Conservation (phyloP, 768 basidiomycete species). For the Suillus ampliporus region DNA sequence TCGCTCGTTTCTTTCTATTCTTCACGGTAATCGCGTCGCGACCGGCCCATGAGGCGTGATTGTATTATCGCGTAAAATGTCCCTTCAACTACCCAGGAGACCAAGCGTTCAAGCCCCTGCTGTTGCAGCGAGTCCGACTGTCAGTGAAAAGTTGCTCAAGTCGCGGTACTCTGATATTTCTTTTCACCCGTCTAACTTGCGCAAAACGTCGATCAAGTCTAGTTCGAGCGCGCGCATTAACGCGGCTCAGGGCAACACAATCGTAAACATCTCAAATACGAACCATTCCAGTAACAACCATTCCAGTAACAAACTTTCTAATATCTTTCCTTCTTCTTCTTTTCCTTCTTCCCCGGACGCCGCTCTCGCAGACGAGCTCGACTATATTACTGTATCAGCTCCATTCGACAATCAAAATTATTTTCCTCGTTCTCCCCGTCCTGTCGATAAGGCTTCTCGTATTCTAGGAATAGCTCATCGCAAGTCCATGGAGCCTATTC, state of each 20-base stretch:
- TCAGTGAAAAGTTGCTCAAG: conserved; percentile 51
- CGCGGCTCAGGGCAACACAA: conserved; percentile 16
- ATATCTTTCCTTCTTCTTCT: conserved; percentile 50
- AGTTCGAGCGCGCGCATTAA: conserved; percentile 11
- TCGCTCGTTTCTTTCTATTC: not conserved
- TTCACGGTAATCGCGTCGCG: conserved; percentile 12
- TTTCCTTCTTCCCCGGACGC: conserved; percentile 45
- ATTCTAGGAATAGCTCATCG: conserved; percentile 78
- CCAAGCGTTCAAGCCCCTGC: conserved; percentile 28
- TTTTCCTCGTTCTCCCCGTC: conserved; percentile 42
- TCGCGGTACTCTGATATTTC: conserved; percentile 58
- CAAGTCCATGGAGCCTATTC: conserved; percentile 85
- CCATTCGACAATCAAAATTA: conserved; percentile 37
- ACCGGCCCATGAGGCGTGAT: conserved; percentile 4
- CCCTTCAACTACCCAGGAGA: conserved; percentile 23
- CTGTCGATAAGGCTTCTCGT: conserved; percentile 77
- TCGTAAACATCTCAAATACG: conserved; percentile 18
- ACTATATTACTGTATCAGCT: conserved; percentile 65
- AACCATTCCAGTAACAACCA: conserved; percentile 16
- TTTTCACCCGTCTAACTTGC: conserved; percentile 25
- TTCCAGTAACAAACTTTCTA: conserved; percentile 21
- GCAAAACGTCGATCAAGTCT: conserved; percentile 27
- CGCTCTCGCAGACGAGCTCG: conserved; percentile 70
- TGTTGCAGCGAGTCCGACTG: conserved; percentile 41
- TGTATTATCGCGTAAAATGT: conserved; percentile 21